Evolutionary conservation across 1,139 yeast genomes (phyloP).

Genomic region (Protomyces macrosporus): DNA sequence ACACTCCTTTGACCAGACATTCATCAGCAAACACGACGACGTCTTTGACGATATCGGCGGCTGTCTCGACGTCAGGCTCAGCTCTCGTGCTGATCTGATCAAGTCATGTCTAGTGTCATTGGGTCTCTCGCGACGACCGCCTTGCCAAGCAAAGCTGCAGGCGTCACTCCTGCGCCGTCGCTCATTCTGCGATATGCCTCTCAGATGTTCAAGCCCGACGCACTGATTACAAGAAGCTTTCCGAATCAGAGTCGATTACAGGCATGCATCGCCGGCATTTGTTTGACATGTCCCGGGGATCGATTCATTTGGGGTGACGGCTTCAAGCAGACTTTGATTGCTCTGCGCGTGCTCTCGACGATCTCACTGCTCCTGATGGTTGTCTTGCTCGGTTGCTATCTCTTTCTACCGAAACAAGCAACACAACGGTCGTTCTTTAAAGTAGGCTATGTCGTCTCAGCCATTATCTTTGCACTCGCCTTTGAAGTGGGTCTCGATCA

Average conservation of each 20-base stretch:
- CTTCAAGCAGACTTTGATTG: not conserved
- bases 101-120: no score
- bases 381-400: not conserved
- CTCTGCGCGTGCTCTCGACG: not conserved
- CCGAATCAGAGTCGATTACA: not conserved
- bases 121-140: not conserved
- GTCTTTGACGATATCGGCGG: no score
- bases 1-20: no score
- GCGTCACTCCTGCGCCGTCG: not conserved
- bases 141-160: not conserved
- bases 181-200: not conserved
- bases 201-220: not conserved
- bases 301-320: not conserved
- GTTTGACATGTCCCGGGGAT: not conserved
- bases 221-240: no score
- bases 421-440: not conserved
- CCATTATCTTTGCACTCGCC: conserved; percentile 5
- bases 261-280: not conserved
- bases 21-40: no score
- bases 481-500: not conserved
- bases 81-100: no score
- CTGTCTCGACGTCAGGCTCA: no score
- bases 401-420: not conserved
- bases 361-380: not conserved
- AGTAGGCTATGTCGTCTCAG: not conserved